Evolutionary conservation across 306 rosid species (phyloP), one percentile per base, ranked within the genome.

Genomic region (Glycyrrhiza uralensis): DNA sequence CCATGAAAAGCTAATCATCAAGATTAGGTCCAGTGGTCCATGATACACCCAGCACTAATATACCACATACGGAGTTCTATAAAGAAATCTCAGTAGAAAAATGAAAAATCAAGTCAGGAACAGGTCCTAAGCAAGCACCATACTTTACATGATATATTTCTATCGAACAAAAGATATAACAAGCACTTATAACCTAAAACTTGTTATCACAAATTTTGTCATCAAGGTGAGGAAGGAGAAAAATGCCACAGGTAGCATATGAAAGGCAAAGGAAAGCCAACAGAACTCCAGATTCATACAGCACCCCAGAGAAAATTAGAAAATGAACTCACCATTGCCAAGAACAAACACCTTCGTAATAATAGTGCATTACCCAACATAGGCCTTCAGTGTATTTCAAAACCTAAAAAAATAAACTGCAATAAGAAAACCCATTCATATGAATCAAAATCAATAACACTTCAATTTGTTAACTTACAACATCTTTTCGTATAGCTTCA

Each of bases 281-380:
- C 38, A 60, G 29, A 57, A 75, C 35, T 49, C 39, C 13, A 35
- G 47, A 61, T 20, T 64, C 36, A 66, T 29, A 64, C 35, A 50
- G 10, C 44, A 19, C 23, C 32, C 12, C 23, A 55, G 17, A 36
- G 42, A 45, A 62, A 42, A 39, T 50, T 17, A 7, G 56, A 75
- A 17, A 71, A 66, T 47, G 67, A 71, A 76, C 96, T 79, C 69
- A 95, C 99, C 99, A 95, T 61, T 89, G 86, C 99, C 99, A 95
- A 46, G 99, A 91, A 81, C 97, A 89, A 77, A 95, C 99, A 23
- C 99, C 99, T 88, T 91, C 99, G 19, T 92, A 92, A 76, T 95
- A 95, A 79, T 95, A 95, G 80, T 83, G 96, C 99, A 95, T 91
- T 58, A 95, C 96, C 97, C 99, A 95, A 59, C 96, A 88, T 7